These are phyloP conservation scores for Rostrohypoxylon terebratum DNA, from an alignment of 495 filamentous ascomycete species.

Conservation along the genomic window DNA sequence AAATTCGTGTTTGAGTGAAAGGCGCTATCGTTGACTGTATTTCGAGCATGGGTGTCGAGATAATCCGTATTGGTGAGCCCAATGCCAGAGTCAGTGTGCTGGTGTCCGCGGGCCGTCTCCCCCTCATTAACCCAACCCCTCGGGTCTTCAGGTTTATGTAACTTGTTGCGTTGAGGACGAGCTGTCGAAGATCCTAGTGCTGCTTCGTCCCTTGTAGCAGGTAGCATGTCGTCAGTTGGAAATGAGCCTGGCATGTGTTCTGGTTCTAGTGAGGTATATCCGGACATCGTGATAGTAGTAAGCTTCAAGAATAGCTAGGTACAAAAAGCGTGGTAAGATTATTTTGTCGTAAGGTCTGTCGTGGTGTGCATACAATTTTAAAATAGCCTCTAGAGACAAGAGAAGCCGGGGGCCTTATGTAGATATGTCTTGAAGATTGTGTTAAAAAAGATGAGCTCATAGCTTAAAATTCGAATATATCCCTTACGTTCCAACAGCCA, in stretches of 20 bases:
- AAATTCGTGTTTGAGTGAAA: slow-evolving; percentile 7
- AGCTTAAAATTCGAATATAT: slow-evolving; percentile 9
- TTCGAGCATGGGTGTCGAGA: background rate
- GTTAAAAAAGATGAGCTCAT: slow-evolving; percentile 9
- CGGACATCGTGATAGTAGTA: slow-evolving; percentile 29
- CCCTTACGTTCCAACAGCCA: background rate
- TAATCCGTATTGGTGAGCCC: slow-evolving; percentile 33
- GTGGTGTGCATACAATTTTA: background rate
- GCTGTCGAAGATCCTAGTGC: slow-evolving; percentile 15
- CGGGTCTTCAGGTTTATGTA: slow-evolving; percentile 50
- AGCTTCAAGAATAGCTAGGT: background rate
- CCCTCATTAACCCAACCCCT: slow-evolving; percentile 40
- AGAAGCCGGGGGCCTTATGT: slow-evolving; percentile 19
- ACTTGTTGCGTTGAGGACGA: slow-evolving; percentile 45
- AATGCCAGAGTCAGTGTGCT: slow-evolving; percentile 51
- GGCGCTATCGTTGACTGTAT: background rate
- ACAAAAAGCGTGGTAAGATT: background rate
- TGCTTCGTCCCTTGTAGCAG: slow-evolving; percentile 7
- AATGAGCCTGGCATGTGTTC: slow-evolving; percentile 30
- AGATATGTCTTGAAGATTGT: slow-evolving; percentile 16
- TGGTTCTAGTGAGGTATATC: slow-evolving; percentile 15
- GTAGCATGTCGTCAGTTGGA: slow-evolving; percentile 23
- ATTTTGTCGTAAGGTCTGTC: background rate
- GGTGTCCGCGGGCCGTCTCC: slow-evolving; percentile 35
- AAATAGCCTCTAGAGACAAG: background rate